These are phyloP conservation scores for Ceratobasidium sp. DNA, from an alignment of 1,284 basidiomycete species.

Conservation along the genomic window DNA sequence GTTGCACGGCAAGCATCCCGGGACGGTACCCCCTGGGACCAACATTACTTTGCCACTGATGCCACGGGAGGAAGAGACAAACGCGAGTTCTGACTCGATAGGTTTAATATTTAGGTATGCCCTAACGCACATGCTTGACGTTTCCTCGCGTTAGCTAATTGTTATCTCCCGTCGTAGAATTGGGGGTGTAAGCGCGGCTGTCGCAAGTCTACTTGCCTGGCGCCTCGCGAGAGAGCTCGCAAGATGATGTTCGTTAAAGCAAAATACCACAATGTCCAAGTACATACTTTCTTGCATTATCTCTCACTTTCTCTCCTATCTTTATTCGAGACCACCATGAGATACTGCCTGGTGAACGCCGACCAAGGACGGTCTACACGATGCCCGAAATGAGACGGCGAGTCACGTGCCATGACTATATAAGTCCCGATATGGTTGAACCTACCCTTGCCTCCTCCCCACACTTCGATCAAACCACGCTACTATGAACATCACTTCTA, in stretches of 20 bases:
- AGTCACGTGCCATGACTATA: conserved; percentile 24
- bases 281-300: not conserved
- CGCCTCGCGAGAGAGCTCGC: conserved; percentile 58
- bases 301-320: conserved; percentile 4
- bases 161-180: conserved; percentile 51
- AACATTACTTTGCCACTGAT: conserved; percentile 23
- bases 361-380: not conserved
- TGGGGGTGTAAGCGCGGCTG: conserved; percentile 71
- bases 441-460: not conserved
- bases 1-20: conserved; percentile 47
- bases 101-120: conserved; percentile 78
- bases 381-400: conserved; percentile 3
- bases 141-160: conserved; percentile 4
- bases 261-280: not conserved
- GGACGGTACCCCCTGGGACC: conserved; percentile 34
- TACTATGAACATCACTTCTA: conserved; percentile 18
- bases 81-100: conserved; percentile 64
- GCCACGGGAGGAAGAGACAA: conserved; percentile 38
- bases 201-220: conserved; percentile 74
- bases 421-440: not conserved
- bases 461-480: conserved; percentile 1
- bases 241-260: conserved; percentile 1
- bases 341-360: conserved; percentile 16
- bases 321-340: not conserved
- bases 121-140: conserved; percentile 21